These are phyloP conservation scores for Podila clonocystis DNA, from an alignment of 192 early-diverging fungal species.

Conservation along the genomic window DNA sequence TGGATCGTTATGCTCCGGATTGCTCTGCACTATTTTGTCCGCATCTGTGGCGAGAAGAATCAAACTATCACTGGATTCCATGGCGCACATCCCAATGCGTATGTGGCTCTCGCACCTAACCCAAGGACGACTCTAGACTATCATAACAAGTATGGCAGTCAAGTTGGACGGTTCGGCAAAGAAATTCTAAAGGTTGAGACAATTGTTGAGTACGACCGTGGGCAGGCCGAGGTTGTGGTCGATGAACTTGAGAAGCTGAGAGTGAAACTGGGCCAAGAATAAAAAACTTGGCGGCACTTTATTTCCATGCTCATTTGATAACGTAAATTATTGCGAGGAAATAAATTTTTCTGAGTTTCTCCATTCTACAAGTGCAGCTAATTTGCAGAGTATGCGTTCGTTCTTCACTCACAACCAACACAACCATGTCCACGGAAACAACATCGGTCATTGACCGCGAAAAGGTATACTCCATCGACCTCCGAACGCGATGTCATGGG, in stretches of 20 bases:
- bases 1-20: conserved; percentile 49
- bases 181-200: conserved; percentile 32
- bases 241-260: conserved; percentile 26
- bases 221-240: conserved; percentile 13
- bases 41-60: conserved; percentile 54
- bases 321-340: no score
- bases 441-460: conserved; percentile 8
- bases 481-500: no score
- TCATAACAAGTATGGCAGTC: conserved; percentile 44
- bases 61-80: conserved; percentile 60
- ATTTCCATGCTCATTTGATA: no score
- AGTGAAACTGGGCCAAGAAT: background rate
- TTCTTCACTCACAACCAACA: no score
- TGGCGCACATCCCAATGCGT: conserved; percentile 57
- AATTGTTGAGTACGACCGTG: conserved; percentile 32
- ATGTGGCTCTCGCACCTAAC: conserved; percentile 49
- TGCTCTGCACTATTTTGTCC: conserved; percentile 30
- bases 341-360: no score
- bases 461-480: conserved; percentile 11
- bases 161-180: conserved; percentile 10
- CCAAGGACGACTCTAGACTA: conserved; percentile 22
- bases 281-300: no score
- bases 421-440: background rate
- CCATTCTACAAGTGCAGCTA: no score
- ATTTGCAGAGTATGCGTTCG: no score